A percentile compares a stretch with the other conserved stretches of the same genome.
Evolutionary conservation across 371 early-diverging fungal genomes (phyloP).

Genomic region (Dipsacomyces acuminosporus): DNA sequence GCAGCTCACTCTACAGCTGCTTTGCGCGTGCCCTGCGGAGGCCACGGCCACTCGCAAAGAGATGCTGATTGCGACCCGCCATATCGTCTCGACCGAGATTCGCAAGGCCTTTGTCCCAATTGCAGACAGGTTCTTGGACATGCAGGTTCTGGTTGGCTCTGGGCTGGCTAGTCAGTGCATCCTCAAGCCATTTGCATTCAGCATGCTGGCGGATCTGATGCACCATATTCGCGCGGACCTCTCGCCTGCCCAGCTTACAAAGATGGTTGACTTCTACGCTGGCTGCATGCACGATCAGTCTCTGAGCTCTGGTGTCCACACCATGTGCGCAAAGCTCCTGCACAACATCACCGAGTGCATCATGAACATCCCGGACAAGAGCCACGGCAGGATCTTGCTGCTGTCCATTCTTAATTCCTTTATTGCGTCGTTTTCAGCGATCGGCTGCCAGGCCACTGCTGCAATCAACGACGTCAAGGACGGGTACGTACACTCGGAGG

Average conservation of each 20-base stretch:
- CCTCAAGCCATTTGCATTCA: constrained; percentile 85
- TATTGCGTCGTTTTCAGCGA: constrained; percentile 34
- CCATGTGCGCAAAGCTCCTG: constrained; percentile 93
- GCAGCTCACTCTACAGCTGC: constrained; percentile 76
- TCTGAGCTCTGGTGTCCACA: constrained; percentile 85
- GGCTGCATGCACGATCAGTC: constrained; percentile 84
- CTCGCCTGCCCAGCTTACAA: constrained; percentile 66
- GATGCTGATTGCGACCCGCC: constrained; percentile 90
- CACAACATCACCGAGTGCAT: constrained; percentile 86
- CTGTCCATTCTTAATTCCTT: constrained; percentile 65
- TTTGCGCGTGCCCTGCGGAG: constrained; percentile 92
- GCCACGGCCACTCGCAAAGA: constrained; percentile 92
- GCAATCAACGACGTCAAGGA: constrained; percentile 21
- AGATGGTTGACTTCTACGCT: constrained; percentile 84
- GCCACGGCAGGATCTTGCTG: constrained; percentile 69
- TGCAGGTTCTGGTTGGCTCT: constrained; percentile 85
- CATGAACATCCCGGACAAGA: constrained; percentile 59
- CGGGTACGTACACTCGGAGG: constrained; percentile 22
- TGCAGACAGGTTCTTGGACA: constrained; percentile 83
- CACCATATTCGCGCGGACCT: constrained; percentile 89
- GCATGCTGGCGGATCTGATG: constrained; percentile 92
- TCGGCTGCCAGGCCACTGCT: constrained; percentile 26
- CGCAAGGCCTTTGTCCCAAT: constrained; percentile 79
- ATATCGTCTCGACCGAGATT: constrained; percentile 89
- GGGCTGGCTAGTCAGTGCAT: constrained; percentile 92